These are phyloP conservation scores for Leptographium radiaticola DNA, from an alignment of 2,329 filamentous ascomycete genomes.

Conservation along the genomic window DNA sequence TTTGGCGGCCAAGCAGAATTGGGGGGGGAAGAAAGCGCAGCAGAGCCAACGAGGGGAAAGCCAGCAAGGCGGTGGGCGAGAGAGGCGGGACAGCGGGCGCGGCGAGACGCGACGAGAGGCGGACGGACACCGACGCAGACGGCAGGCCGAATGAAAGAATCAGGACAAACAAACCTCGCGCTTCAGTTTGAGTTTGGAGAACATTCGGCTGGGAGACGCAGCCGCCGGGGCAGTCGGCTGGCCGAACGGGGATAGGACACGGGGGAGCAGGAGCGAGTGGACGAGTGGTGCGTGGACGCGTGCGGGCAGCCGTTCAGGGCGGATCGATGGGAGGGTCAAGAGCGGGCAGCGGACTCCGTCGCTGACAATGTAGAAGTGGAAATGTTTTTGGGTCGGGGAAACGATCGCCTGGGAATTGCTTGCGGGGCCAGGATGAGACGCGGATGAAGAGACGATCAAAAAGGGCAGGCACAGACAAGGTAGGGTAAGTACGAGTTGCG, in stretches of 20 bases:
- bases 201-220: slow-evolving; percentile 10
- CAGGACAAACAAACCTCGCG: slow-evolving; percentile 12
- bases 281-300: background rate
- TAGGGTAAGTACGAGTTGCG: background rate
- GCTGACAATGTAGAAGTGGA: background rate
- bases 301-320: background rate
- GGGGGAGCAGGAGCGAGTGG: background rate
- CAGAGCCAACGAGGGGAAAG: background rate
- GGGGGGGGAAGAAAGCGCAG: background rate
- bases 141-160: background rate
- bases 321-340: background rate
- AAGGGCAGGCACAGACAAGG: background rate
- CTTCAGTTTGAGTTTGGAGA: slow-evolving; percentile 16
- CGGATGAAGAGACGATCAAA: slow-evolving; percentile 1
- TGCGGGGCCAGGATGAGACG: slow-evolving; percentile 8
- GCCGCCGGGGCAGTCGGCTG: background rate
- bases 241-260: background rate
- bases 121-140: background rate
- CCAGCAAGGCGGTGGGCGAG: background rate
- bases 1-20: background rate
- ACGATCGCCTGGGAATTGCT: background rate
- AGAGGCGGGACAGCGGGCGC: too few species aligned
- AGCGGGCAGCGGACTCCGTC: too few species aligned
- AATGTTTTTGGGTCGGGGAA: slow-evolving; percentile 6
- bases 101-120: background rate